Evolutionary conservation across 2,329 filamentous ascomycete genomes (phyloP).

Genomic region (Talaromyces sp.): DNA sequence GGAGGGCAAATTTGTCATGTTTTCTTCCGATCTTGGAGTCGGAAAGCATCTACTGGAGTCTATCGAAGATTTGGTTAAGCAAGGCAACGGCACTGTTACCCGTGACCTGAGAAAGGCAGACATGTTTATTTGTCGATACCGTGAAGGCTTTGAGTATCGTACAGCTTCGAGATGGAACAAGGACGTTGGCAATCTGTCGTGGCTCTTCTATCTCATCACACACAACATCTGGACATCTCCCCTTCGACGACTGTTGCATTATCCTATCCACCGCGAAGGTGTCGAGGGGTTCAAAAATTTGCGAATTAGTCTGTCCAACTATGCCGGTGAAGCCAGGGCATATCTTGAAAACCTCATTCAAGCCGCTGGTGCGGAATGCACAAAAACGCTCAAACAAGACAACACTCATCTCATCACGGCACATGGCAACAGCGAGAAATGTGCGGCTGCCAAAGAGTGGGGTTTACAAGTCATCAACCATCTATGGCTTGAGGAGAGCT

Average conservation of each 20-base stretch:
- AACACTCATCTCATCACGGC: conserved; percentile 96
- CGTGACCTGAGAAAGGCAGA: conserved; percentile 65
- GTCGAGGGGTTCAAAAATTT: conserved; percentile 74
- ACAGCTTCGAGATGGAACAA: conserved; percentile 71
- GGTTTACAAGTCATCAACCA: conserved; percentile 87
- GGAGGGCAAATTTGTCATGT: conserved; percentile 68
- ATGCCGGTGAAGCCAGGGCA: conserved; percentile 86
- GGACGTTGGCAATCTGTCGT: conserved; percentile 85
- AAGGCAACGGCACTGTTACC: conserved; percentile 68
- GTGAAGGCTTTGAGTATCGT: conserved; percentile 74
- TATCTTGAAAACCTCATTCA: conserved; percentile 90
- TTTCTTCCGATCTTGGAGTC: conserved; percentile 71
- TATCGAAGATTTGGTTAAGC: conserved; percentile 65
- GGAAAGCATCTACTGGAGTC: conserved; percentile 62
- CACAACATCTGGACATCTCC: conserved; percentile 87
- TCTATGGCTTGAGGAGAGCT: conserved; percentile 96
- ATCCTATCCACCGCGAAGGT: conserved; percentile 72
- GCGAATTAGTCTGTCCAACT: conserved; percentile 89
- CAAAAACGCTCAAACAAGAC: conserved; percentile 89
- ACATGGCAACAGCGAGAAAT: conserved; percentile 86
- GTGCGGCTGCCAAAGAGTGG: conserved; percentile 88
- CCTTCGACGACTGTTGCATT: conserved; percentile 77
- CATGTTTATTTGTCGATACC: conserved; percentile 82
- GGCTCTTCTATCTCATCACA: conserved; percentile 89
- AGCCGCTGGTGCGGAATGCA: conserved; percentile 81